phyloP scores from a whole-genome alignment of 208 protist genomes.

The Trypanosoma mega region DNA sequence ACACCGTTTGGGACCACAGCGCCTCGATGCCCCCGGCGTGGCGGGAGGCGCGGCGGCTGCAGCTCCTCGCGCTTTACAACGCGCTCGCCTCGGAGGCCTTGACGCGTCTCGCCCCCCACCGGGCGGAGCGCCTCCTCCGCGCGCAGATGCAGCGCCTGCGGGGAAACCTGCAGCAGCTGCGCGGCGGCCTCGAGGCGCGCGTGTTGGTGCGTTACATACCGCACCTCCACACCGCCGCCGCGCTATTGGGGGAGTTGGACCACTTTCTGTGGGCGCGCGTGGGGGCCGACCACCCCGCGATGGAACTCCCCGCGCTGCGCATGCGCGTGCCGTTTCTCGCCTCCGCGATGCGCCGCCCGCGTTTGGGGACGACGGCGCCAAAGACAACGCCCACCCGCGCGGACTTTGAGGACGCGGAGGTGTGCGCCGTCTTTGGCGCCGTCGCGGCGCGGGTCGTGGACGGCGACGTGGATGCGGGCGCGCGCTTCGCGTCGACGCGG shows the following conservation, averaged over 20 bases:
- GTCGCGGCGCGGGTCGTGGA: slow-evolving; percentile 77
- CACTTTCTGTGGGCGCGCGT: slow-evolving; percentile 89
- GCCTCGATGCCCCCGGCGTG: slow-evolving; percentile 66
- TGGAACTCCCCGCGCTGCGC: slow-evolving; percentile 65
- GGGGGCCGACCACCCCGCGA: slow-evolving; percentile 58
- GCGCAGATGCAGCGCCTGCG: slow-evolving; percentile 67
- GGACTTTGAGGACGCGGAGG: slow-evolving; percentile 79
- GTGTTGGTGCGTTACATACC: slow-evolving; percentile 66
- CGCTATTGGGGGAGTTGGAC: slow-evolving; percentile 68
- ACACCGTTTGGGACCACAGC: slow-evolving; percentile 86
- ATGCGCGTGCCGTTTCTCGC: slow-evolving; percentile 76
- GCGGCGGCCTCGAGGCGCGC: slow-evolving; percentile 63
- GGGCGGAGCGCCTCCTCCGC: slow-evolving; percentile 55
- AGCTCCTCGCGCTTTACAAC: slow-evolving; percentile 86
- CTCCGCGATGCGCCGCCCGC: slow-evolving; percentile 61
- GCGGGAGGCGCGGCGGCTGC: slow-evolving; percentile 76
- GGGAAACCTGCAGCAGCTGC: slow-evolving; percentile 59
- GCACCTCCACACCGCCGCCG: slow-evolving; percentile 56
- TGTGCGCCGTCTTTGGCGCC: slow-evolving; percentile 75
- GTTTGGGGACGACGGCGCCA: slow-evolving; percentile 1
- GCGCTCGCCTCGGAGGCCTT: slow-evolving; percentile 70
- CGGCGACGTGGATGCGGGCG: slow-evolving; percentile 51
- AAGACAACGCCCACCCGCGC: slow-evolving; percentile 19
- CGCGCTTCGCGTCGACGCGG: slow-evolving; percentile 56
- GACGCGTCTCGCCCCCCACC: slow-evolving; percentile 51